Evolutionary conservation across 2,329 filamentous ascomycete genomes (phyloP).

Genomic region (Leptosphaerulina australis): DNA sequence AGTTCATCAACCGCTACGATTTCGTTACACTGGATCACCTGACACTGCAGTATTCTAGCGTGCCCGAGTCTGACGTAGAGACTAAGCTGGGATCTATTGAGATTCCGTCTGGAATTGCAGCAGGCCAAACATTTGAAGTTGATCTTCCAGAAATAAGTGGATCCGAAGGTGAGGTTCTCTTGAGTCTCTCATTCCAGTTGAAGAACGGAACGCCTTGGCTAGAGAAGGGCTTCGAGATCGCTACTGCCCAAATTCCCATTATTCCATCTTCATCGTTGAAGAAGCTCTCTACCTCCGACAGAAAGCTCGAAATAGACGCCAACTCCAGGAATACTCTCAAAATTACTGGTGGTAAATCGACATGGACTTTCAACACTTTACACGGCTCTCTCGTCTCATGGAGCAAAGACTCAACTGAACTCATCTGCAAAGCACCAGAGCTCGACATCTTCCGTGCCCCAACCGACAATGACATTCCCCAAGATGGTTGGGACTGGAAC

Average conservation of each 20-base stretch:
- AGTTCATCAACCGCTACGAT: slow-evolving; percentile 45
- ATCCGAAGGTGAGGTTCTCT: slow-evolving; percentile 21
- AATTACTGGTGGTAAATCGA: slow-evolving; percentile 31
- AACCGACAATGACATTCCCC: slow-evolving; percentile 68
- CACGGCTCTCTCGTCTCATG: slow-evolving; percentile 57
- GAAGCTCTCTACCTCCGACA: slow-evolving; percentile 49
- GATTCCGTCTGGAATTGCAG: slow-evolving; percentile 33
- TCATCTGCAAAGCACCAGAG: slow-evolving; percentile 43
- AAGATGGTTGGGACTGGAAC: slow-evolving; percentile 64
- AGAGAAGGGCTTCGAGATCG: slow-evolving; percentile 45
- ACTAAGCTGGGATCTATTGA: slow-evolving; percentile 25
- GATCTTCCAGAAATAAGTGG: slow-evolving; percentile 28
- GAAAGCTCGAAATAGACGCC: slow-evolving; percentile 43
- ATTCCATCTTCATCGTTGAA: slow-evolving; percentile 17
- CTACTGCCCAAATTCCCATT: slow-evolving; percentile 42
- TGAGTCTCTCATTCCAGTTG: slow-evolving; percentile 42
- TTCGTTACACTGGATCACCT: slow-evolving; percentile 49
- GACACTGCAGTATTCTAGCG: slow-evolving; percentile 24
- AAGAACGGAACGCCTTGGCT: slow-evolving; percentile 42
- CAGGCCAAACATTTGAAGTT: slow-evolving; percentile 37
- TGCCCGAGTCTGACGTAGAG: slow-evolving; percentile 11
- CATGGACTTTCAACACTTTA: slow-evolving; percentile 59
- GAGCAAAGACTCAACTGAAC: slow-evolving; percentile 37
- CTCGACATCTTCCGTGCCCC: slow-evolving; percentile 67
- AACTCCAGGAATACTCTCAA: slow-evolving; percentile 28